A percentile compares a stretch with the other conserved stretches of the same genome.
Evolutionary conservation across 495 filamentous ascomycete genomes (phyloP).

Genomic region (Xylaria castorea): DNA sequence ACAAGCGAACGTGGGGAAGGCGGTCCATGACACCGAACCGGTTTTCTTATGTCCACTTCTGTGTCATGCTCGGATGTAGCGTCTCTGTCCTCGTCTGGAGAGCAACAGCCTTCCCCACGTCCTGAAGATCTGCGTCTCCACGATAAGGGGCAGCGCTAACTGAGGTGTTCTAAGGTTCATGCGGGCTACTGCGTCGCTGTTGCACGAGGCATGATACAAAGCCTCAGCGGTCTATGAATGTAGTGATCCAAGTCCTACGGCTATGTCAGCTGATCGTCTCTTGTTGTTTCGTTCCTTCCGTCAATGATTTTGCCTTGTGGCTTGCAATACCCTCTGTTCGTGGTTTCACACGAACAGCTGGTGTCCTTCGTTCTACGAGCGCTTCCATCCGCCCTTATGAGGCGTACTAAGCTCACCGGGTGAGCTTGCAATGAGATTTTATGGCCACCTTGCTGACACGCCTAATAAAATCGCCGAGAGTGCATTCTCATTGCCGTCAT

Average conservation of each 20-base stretch:
- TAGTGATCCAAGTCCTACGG: constrained; percentile 2
- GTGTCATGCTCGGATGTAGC: constrained; percentile 16
- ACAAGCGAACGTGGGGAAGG: constrained; percentile 22
- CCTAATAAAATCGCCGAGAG: not conserved
- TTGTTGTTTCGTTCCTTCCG: not conserved
- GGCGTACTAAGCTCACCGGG: not conserved
- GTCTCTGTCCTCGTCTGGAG: not conserved
- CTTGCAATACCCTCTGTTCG: not conserved
- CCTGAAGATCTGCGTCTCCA: constrained; percentile 12
- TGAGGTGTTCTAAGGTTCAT: not conserved
- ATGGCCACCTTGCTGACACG: not conserved
- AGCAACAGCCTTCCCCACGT: not conserved
- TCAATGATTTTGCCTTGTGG: not conserved
- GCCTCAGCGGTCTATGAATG: not conserved
- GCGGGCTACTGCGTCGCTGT: constrained; percentile 9
- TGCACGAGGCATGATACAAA: not conserved
- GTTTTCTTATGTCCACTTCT: not conserved
- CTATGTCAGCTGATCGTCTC: constrained; percentile 13
- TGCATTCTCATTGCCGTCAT: not conserved
- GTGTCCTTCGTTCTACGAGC: not conserved
- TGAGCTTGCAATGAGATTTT: not conserved
- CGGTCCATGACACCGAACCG: constrained; percentile 5
- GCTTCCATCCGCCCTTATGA: not conserved
- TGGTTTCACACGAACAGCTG: constrained; percentile 1
- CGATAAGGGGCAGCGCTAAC: constrained; percentile 9